phyloP scores from a whole-genome alignment of 129 eudicot genomes.

The Dittrichia graveolens region DNA sequence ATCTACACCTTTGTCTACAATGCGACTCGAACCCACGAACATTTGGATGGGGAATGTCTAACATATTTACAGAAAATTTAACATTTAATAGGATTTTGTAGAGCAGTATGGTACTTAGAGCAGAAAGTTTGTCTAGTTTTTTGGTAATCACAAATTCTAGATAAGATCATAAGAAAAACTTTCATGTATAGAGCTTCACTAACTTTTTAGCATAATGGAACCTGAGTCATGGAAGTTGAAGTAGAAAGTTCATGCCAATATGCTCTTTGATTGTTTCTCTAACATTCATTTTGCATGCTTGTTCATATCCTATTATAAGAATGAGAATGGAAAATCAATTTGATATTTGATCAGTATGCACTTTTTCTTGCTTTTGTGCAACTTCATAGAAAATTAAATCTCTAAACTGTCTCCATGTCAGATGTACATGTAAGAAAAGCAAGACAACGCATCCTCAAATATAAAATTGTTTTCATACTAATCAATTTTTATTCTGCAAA shows the following conservation, averaged over 20 bases:
- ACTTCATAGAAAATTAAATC: neutral
- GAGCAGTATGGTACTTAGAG: neutral
- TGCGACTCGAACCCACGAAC: no score
- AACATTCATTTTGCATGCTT: neutral
- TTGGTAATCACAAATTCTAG: constrained; percentile 1
- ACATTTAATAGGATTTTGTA: neutral
- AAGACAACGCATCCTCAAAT: neutral
- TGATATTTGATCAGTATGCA: neutral
- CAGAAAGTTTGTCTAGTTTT: neutral
- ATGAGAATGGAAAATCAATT: neutral
- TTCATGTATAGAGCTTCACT: neutral
- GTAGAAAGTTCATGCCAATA: constrained; percentile 8
- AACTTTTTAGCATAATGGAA: neutral
- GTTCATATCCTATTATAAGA: constrained; percentile 1
- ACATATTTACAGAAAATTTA: neutral
- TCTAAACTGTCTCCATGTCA: neutral
- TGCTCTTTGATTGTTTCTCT: neutral
- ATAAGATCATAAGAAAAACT: neutral
- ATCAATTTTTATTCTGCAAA: neutral
- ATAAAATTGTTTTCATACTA: neutral
- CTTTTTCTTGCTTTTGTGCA: neutral
- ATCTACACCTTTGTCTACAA: no score
- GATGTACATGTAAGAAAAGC: neutral
- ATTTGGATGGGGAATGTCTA: neutral
- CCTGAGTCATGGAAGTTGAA: constrained; percentile 1